Percentiles rank a stretch among this genome's conserved stretches.
Conservation (phyloP, 495 filamentous ascomycete species). For the Cercophora newfieldiana region DNA sequence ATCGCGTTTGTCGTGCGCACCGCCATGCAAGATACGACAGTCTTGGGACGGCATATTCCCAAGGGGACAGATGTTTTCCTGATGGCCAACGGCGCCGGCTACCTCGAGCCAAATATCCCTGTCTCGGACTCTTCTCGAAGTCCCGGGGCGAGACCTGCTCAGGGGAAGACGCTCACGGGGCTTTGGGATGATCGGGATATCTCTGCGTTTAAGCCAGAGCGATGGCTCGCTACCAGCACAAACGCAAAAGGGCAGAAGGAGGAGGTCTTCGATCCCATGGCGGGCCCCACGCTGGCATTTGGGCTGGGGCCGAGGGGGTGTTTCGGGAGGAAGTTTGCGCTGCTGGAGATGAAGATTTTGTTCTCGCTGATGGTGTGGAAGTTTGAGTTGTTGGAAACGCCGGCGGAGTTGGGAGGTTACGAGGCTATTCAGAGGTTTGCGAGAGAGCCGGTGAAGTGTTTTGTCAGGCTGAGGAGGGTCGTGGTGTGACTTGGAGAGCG, state of each 20-base stretch:
- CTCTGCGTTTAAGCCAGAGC: slow-evolving; percentile 42
- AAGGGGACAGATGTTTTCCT: slow-evolving; percentile 42
- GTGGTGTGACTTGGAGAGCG: background rate
- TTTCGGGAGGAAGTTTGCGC: slow-evolving; percentile 49
- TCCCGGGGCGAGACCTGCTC: slow-evolving; percentile 33
- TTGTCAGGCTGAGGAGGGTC: slow-evolving; percentile 23
- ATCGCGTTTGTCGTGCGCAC: slow-evolving; percentile 27
- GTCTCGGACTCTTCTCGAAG: slow-evolving; percentile 27
- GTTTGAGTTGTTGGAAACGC: slow-evolving; percentile 33
- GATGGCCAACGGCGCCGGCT: slow-evolving; percentile 31
- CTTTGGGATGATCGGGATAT: slow-evolving; percentile 48
- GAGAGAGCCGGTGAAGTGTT: slow-evolving; percentile 31
- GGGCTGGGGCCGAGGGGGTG: slow-evolving; percentile 54
- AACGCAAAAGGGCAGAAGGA: slow-evolving; percentile 6
- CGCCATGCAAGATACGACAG: slow-evolving; percentile 35
- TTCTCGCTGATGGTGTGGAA: slow-evolving; percentile 41
- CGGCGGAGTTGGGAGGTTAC: slow-evolving; percentile 28
- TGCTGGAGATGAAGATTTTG: slow-evolving; percentile 37
- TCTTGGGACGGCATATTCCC: slow-evolving; percentile 39
- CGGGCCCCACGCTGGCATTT: slow-evolving; percentile 47
- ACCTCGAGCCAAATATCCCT: slow-evolving; percentile 23
- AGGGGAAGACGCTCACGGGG: slow-evolving; percentile 18
- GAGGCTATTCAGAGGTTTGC: slow-evolving; percentile 30
- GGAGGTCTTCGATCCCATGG: slow-evolving; percentile 30
- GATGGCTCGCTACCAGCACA: slow-evolving; percentile 28